A percentile compares a stretch with the other conserved stretches of the same genome.
Conservation (phyloP, 345 rosid species). For the Capsella bursapastoris region DNA sequence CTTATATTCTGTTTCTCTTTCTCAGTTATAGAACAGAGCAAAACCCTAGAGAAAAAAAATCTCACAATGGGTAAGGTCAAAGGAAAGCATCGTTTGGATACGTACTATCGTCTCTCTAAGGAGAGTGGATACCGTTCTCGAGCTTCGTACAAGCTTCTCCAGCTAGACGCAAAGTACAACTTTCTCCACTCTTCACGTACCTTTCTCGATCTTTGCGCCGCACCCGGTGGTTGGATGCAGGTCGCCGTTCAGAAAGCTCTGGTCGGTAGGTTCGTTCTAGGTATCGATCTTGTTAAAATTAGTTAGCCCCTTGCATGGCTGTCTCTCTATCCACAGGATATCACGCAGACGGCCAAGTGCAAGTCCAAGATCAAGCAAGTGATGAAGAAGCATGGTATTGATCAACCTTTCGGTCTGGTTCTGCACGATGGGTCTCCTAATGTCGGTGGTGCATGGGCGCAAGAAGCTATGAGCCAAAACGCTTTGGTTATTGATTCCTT, state of each 20-base stretch:
- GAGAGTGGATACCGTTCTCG: slow-evolving; percentile 55
- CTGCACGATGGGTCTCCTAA: slow-evolving; percentile 97
- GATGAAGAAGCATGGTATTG: slow-evolving; percentile 64
- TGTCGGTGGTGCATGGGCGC: slow-evolving; percentile 93
- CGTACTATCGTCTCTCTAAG: slow-evolving; percentile 33
- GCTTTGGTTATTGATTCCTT: slow-evolving; percentile 89
- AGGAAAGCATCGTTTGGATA: slow-evolving; percentile 18
- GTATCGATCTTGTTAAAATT: slow-evolving; percentile 79
- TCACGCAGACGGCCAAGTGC: slow-evolving; percentile 72
- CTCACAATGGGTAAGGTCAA: slow-evolving; percentile 59
- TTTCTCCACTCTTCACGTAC: slow-evolving; percentile 68
- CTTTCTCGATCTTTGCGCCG: slow-evolving; percentile 95
- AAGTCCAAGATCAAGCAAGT: slow-evolving; percentile 64
- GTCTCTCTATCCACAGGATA: slow-evolving; percentile 79
- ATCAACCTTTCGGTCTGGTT: slow-evolving; percentile 66
- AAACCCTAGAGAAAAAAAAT: too few relatives aligned
- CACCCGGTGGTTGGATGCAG: slow-evolving; percentile 99
- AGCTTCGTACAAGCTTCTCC: slow-evolving; percentile 88
- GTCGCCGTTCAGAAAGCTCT: slow-evolving; percentile 84
- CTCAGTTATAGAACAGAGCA: too few relatives aligned
- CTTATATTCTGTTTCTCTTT: too few relatives aligned
- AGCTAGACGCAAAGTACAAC: slow-evolving; percentile 71
- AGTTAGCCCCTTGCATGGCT: slow-evolving; percentile 64
- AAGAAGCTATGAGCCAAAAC: slow-evolving; percentile 89
- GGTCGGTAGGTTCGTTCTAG: slow-evolving; percentile 87